Evolutionary conservation across 768 basidiomycete species (phyloP).

Genomic region (Amyloporia xantha): DNA sequence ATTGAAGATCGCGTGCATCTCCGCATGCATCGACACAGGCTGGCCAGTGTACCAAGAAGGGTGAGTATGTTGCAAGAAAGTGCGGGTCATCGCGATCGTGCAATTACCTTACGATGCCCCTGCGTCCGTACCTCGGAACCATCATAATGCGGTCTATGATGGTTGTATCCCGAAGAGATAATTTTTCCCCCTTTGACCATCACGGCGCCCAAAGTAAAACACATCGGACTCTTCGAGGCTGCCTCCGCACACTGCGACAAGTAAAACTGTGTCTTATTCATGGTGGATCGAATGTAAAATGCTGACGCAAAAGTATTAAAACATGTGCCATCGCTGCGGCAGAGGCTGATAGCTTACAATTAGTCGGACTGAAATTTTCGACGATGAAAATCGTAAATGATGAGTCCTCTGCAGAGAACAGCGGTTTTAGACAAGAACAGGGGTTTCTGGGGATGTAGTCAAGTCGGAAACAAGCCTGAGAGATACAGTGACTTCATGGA

Average conservation of each 20-base stretch:
- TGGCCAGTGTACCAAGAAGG: conserved; percentile 1
- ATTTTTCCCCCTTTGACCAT: conserved; percentile 52
- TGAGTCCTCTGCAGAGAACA: too few species aligned
- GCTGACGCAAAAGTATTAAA: too few species aligned
- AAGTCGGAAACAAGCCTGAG: too few species aligned
- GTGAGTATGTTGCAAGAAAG: not conserved
- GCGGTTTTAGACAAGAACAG: too few species aligned
- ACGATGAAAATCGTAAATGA: too few species aligned
- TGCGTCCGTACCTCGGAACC: conserved; percentile 33
- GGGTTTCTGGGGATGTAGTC: too few species aligned
- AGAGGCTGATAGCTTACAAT: too few species aligned
- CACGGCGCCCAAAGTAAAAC: conserved; percentile 40
- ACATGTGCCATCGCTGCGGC: too few species aligned
- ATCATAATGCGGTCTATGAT: conserved; percentile 48
- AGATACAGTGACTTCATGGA: too few species aligned
- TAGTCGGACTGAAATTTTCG: too few species aligned
- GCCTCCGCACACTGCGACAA: conserved; percentile 43
- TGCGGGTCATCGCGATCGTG: not conserved
- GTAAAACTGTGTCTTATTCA: conserved; percentile 47
- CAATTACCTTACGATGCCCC: conserved; percentile 31
- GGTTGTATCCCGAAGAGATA: conserved; percentile 46
- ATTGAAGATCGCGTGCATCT: conserved; percentile 55
- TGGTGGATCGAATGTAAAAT: conserved; percentile 15
- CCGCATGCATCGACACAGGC: conserved; percentile 50
- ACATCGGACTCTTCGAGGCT: conserved; percentile 46